Conservation (phyloP, 305 asterid genomes). For the Solanum chacoense region DNA sequence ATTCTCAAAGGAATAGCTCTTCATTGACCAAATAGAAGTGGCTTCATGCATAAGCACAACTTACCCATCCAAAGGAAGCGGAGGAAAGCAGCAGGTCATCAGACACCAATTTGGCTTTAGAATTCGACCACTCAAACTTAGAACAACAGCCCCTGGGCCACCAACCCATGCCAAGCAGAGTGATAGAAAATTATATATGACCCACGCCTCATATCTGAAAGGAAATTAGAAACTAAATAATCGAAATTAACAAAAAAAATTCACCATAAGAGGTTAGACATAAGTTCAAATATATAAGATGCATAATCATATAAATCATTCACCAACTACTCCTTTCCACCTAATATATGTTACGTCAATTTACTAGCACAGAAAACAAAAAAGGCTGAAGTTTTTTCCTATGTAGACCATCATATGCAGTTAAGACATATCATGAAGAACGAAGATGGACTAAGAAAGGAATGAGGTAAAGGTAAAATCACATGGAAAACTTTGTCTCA, state of each 20-base stretch:
- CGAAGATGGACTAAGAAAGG: not conserved
- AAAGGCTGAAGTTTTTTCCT: not conserved
- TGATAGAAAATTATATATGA: constrained; percentile 93
- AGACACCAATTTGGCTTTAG: constrained; percentile 89
- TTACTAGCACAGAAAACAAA: not conserved
- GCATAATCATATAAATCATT: not conserved
- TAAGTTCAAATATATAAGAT: not conserved
- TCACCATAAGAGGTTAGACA: not conserved
- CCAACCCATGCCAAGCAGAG: constrained; percentile 99
- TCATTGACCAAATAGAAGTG: not conserved
- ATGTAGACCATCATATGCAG: not conserved
- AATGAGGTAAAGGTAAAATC: not conserved
- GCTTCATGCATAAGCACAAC: constrained; percentile 16
- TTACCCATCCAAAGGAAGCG: constrained; percentile 92
- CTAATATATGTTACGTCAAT: not conserved
- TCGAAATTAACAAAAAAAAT: not conserved
- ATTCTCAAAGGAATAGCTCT: not conserved
- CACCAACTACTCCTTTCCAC: not conserved
- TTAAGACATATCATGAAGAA: not conserved
- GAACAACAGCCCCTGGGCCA: constrained; percentile 97
- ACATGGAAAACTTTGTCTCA: not conserved
- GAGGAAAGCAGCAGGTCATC: constrained; percentile 93
- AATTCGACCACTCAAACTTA: constrained; percentile 72
- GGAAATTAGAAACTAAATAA: constrained; percentile 10
- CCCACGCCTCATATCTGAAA: constrained; percentile 99